phyloP scores from a whole-genome alignment of 139 green algal genomes.

The Raphidocelis subcapitata region DNA sequence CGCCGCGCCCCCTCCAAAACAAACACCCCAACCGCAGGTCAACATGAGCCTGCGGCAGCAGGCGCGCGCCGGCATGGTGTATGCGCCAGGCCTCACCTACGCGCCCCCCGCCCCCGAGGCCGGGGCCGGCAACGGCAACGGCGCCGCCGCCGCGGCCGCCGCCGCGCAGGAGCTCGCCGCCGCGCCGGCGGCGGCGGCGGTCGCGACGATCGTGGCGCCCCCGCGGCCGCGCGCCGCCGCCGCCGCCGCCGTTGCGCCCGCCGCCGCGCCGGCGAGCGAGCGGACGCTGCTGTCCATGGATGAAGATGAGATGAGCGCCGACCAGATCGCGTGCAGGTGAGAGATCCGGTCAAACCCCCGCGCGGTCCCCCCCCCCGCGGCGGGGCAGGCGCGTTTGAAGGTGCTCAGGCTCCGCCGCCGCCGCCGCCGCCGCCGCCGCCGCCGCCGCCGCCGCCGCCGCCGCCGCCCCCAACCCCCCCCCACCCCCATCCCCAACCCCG shows the following conservation, averaged over 20 bases:
- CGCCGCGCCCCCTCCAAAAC: too few relatives aligned
- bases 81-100: constrained; percentile 68
- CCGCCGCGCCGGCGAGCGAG: neutral
- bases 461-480: too few relatives aligned
- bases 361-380: too few relatives aligned
- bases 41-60: constrained; percentile 91
- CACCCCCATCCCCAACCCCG: too few relatives aligned
- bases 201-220: constrained; percentile 31
- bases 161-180: too few relatives aligned
- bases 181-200: too few relatives aligned
- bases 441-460: too few relatives aligned
- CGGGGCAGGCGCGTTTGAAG: too few relatives aligned
- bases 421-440: too few relatives aligned
- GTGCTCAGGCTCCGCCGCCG: too few relatives aligned
- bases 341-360: too few relatives aligned
- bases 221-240: neutral
- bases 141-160: neutral
- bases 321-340: constrained; percentile 69
- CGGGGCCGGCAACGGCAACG: constrained; percentile 7
- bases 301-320: constrained; percentile 71
- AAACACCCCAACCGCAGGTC: constrained; percentile 43
- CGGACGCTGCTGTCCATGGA: constrained; percentile 64
- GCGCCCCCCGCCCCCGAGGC: constrained; percentile 18
- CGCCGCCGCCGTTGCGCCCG: constrained; percentile 42
- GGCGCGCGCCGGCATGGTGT: constrained; percentile 80